Conservation (phyloP, 2,329 filamentous ascomycete genomes). For the Aulographum hederae region DNA sequence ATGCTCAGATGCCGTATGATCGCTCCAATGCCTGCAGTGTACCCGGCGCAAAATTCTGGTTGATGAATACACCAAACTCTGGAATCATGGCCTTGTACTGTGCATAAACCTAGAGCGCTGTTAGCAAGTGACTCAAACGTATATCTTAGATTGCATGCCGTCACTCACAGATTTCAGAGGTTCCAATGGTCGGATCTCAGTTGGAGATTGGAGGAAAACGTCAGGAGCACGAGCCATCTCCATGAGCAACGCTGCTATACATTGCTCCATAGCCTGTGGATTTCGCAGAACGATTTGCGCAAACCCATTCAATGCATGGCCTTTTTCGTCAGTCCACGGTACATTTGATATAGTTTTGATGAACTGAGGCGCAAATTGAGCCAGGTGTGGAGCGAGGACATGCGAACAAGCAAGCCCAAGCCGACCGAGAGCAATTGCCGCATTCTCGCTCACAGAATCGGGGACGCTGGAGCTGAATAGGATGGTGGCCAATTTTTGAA, state of each 20-base stretch:
- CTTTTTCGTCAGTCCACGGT: constrained; percentile 82
- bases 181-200: no score
- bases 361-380: constrained; percentile 67
- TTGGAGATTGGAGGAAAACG: no score
- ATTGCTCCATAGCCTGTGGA: constrained; percentile 80
- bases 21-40: no score
- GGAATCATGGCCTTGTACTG: constrained; percentile 36
- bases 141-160: background rate
- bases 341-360: constrained; percentile 67
- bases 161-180: background rate
- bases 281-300: constrained; percentile 69
- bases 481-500: constrained; percentile 63
- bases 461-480: constrained; percentile 74
- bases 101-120: constrained; percentile 23
- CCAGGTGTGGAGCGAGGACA: constrained; percentile 59
- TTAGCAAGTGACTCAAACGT: no score
- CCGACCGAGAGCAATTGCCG: constrained; percentile 78
- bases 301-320: constrained; percentile 82
- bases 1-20: no score
- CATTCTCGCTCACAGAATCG: constrained; percentile 78
- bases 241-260: constrained; percentile 63
- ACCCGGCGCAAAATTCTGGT: no score
- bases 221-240: constrained; percentile 50
- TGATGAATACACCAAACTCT: constrained; percentile 32
- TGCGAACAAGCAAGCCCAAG: constrained; percentile 66